Evolutionary conservation across 1,139 yeast species (phyloP).

Genomic region (Taphrina flavorubra): DNA sequence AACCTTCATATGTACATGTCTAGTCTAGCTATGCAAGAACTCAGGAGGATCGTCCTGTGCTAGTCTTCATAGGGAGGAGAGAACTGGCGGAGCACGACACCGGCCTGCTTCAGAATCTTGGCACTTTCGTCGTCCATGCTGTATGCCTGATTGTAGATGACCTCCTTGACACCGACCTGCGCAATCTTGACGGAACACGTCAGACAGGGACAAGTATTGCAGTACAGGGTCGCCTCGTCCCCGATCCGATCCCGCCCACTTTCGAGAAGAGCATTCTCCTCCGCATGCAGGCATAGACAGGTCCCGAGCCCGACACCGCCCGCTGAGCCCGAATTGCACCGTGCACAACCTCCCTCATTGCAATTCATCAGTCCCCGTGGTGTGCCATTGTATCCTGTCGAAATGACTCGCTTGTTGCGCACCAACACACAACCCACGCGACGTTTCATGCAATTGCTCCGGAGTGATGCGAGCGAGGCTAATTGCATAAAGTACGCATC

Average conservation of each 20-base stretch:
- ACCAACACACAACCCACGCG: constrained; percentile 96
- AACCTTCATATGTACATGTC: background rate
- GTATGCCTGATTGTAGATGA: constrained; percentile 84
- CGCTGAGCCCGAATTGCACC: constrained; percentile 69
- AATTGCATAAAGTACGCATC: constrained; percentile 91
- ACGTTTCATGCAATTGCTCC: constrained; percentile 96
- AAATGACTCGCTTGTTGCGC: constrained; percentile 80
- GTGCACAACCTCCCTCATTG: constrained; percentile 90
- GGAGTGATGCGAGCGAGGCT: constrained; percentile 88
- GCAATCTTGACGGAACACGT: constrained; percentile 95
- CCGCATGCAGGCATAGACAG: constrained; percentile 94
- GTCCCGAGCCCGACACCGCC: constrained; percentile 73
- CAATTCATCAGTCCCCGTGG: constrained; percentile 87
- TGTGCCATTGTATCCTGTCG: constrained; percentile 98
- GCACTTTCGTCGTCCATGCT: constrained; percentile 84
- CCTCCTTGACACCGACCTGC: constrained; percentile 83
- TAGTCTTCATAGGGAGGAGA: constrained; percentile 39
- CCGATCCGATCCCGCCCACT: constrained; percentile 90
- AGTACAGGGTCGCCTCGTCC: constrained; percentile 68
- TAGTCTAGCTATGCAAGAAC: background rate
- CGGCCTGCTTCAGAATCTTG: constrained; percentile 73
- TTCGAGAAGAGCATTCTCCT: constrained; percentile 91
- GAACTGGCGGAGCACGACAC: constrained; percentile 74
- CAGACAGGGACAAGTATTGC: constrained; percentile 96
- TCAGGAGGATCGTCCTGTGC: background rate